Percentiles rank a stretch among this genome's conserved stretches.
phyloP scores from a whole-genome alignment of 2,329 filamentous ascomycete genomes.

The Ascochyta fabae region DNA sequence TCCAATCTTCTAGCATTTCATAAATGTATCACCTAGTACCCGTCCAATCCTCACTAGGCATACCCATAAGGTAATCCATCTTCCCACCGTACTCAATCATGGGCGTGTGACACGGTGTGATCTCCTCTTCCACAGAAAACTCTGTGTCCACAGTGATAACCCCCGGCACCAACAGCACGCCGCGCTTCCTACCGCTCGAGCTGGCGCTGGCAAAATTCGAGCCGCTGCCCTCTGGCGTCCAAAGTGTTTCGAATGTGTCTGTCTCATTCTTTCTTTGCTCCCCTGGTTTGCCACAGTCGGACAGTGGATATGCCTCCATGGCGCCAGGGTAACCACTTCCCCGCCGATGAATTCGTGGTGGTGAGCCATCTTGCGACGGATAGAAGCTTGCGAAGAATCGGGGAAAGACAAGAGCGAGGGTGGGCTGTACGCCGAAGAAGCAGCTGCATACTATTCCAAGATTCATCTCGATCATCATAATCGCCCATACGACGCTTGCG shows the following conservation, averaged over 20 bases:
- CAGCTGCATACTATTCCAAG: constrained; percentile 42
- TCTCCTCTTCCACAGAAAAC: constrained; percentile 4
- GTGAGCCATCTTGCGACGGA: neutral
- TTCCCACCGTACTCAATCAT: neutral
- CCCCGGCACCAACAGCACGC: neutral
- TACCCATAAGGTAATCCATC: neutral
- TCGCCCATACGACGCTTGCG: constrained; percentile 29
- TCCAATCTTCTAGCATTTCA: neutral
- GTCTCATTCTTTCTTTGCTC: neutral
- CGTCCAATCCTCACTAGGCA: neutral
- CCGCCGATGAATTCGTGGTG: neutral
- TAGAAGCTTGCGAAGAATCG: constrained; percentile 22
- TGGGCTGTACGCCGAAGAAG: constrained; percentile 40
- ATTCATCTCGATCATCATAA: constrained; percentile 37
- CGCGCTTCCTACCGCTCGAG: neutral
- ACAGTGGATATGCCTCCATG: neutral
- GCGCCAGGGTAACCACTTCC: neutral
- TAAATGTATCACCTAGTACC: neutral
- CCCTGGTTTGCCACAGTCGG: neutral
- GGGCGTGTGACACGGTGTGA: constrained; percentile 4
- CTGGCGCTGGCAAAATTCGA: constrained; percentile 4
- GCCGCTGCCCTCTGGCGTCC: constrained; percentile 5
- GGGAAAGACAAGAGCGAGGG: constrained; percentile 40
- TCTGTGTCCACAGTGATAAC: constrained; percentile 7
- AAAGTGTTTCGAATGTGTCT: neutral